Conservation (phyloP, 208 protist species). For the Wallacemonas sp. region DNA sequence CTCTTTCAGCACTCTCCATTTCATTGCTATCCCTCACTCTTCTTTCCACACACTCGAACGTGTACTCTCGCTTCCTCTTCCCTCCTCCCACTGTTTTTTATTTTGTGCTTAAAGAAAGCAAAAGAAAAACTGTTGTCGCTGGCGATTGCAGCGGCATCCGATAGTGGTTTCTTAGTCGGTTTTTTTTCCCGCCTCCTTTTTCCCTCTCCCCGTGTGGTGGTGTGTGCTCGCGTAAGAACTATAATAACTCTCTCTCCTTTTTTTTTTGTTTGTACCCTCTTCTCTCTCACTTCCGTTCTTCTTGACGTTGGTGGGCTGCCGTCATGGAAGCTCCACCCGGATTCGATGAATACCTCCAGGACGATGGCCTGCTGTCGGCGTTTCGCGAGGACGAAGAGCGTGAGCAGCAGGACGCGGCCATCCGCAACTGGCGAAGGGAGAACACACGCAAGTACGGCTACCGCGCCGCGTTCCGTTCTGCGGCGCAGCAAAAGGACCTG, state of each 20-base stretch:
- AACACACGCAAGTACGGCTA: slow-evolving; percentile 80
- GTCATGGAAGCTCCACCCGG: slow-evolving; percentile 29
- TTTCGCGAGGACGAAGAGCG: slow-evolving; percentile 44
- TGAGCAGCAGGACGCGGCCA: slow-evolving; percentile 40
- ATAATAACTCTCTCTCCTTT: background rate
- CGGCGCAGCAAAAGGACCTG: slow-evolving; percentile 65
- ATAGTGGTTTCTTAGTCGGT: background rate
- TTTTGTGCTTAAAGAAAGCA: background rate
- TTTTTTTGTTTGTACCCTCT: slow-evolving; percentile 12
- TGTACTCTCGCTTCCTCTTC: background rate
- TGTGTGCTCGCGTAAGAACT: slow-evolving; percentile 8
- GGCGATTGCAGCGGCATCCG: background rate
- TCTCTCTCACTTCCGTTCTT: background rate
- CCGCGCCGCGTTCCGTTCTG: slow-evolving; percentile 64
- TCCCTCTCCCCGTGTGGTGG: no score
- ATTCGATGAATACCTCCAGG: slow-evolving; percentile 34
- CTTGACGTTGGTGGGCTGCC: background rate
- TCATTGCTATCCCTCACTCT: background rate
- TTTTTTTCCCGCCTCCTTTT: no score
- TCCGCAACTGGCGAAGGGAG: slow-evolving; percentile 65
- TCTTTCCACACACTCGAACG: no score
- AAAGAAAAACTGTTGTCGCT: background rate
- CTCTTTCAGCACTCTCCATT: no score
- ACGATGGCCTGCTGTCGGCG: slow-evolving; percentile 31
- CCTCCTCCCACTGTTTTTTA: background rate